These are phyloP conservation scores for Fagopyrum tataricum DNA, from an alignment of 148 eudicot species.

Conservation along the genomic window DNA sequence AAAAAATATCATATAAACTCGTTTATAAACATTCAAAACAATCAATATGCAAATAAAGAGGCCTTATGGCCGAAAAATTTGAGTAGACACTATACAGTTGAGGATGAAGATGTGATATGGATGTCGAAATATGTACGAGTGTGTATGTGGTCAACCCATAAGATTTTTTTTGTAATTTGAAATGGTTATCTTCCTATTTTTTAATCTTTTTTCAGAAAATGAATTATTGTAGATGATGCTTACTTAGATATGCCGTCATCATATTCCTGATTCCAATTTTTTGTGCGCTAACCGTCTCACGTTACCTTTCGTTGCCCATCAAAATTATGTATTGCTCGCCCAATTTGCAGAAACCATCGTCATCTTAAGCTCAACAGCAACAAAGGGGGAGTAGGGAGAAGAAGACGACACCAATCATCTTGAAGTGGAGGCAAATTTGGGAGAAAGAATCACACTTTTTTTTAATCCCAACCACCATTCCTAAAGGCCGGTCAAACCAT, in stretches of 20 bases:
- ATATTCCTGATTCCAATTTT: neutral
- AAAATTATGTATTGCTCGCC: neutral
- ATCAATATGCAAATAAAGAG: too few relatives aligned
- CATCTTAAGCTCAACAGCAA: neutral
- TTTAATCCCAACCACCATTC: conserved; percentile 2
- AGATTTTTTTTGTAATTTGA: neutral
- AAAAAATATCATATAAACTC: too few relatives aligned
- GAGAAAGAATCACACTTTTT: neutral
- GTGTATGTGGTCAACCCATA: too few relatives aligned
- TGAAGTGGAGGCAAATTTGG: neutral
- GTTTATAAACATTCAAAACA: too few relatives aligned
- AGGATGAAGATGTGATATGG: too few relatives aligned
- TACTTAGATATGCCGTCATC: neutral
- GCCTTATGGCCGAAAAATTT: too few relatives aligned
- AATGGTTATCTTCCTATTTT: neutral
- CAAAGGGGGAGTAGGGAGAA: neutral
- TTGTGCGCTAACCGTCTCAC: neutral
- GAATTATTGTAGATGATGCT: neutral
- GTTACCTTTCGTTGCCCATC: neutral
- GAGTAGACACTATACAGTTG: too few relatives aligned
- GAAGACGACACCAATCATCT: neutral
- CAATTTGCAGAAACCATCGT: neutral
- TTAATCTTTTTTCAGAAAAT: neutral
- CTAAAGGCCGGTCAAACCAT: neutral
- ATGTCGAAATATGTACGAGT: too few relatives aligned